Base-by-base conservation (phyloP, 192 early-diverging fungal genomes). In the Coemansia sp. region DNA sequence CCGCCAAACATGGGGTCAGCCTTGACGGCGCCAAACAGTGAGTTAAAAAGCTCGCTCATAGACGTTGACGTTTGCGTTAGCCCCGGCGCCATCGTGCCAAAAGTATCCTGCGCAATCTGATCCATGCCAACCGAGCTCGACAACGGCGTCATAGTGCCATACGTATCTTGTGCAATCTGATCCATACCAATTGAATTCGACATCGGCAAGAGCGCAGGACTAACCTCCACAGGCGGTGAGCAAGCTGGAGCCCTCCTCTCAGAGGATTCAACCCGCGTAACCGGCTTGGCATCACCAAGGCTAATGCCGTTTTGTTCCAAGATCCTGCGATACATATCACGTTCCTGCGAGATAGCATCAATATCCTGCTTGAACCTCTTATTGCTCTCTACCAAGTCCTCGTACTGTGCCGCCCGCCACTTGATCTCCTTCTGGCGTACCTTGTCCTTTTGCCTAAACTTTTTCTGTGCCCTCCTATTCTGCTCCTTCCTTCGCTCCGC, bases 401-500 rank as follows among this genome's bases (percentile, higher is more conserved):
- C 80, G 66, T 83, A 83, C 69, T 83, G 80, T 36, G 74, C 68
- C 16, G 80, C 80, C 3, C 76, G 74, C 80, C 80, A 83, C 56
- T 83, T 83, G 64, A 83, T 39, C 37, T 83, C 75, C 65, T 83
- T 83, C 56, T 83, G 80, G 13, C 80, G 75, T 58, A 83, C 80
- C 65, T 83, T 83, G 76, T 83, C 80, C 68, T 83, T 83, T 24
- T 83, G 75, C 0, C 80, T 45, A 48, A 83, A 83, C 76, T 83
- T 83, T 28, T 83, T 83, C 66, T 83, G 80, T 18, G 80, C 80
- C n/a, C 80, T 53, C 13, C 80, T 71, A 65, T 83, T 83, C 71
- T 83, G 80, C 72, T 83, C 80, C 62, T 73, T 73, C 8, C 80
- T 64, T 21, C 80, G 71, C 68, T 83, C 80, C 10, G 71, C 58